Evolutionary conservation across 441 rosid genomes (phyloP), one percentile per base, ranked within the genome.

Genomic region (Croton laevigatus): DNA sequence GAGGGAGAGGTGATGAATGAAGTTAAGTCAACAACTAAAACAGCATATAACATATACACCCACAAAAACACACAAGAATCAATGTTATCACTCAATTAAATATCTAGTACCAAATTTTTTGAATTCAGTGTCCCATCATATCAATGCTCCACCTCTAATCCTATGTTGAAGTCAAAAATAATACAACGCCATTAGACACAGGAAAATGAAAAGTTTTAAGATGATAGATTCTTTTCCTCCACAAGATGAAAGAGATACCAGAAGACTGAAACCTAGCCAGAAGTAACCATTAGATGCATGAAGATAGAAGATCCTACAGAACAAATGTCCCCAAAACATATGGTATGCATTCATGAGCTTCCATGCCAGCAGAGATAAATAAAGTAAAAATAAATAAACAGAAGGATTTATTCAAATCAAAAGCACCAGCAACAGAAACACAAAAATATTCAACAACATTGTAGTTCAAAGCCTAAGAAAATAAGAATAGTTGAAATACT

Each of bases 141-240:
- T 19, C 22, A n/a, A 48, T 70, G 62, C 14, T 62, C 60, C 40
- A 38, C 49, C 34, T 61, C 53, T 63, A 52, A 52, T 71, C 62
- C 68, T 13, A 62, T 16, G 44, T 17, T 37, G 54, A 17, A 66
- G 12, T 62, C 51, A 16, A 36, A 27, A 27, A 27, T 27, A 27
- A 27, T 27, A 27, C 32, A 27, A 27, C 32, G 2, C 32, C 32
- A 27, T 2, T 2, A 27, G 32, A 27, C n/a, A 13, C 57, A 49
- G 44, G 40, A 12, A 45, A 45, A 69, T 32, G 65, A 49, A 34
- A 49, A 13, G 5, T 49, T 44, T 49, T 46, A 46, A 8, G 4
- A 16, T 2, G 23, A 65, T 6, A 51, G 59, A 52, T 59, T 62
- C 36, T 34, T n/a, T 44, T 34, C 45, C 36, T 46, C 42, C 32